Conservation (phyloP, 306 rosid genomes). For the Vigna reflexopilosa region DNA sequence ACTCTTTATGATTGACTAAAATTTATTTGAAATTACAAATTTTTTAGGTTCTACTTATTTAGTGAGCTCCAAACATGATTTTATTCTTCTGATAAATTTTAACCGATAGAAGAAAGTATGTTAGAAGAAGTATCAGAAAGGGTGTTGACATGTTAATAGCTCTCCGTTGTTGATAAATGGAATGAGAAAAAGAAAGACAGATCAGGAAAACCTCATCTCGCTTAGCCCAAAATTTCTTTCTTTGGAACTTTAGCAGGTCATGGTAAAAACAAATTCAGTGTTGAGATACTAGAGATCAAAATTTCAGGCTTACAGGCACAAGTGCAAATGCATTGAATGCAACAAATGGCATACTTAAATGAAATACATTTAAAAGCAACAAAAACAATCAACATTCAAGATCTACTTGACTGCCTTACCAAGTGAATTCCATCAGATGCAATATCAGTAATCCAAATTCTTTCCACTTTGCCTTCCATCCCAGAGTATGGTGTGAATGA, state of each 20-base stretch:
- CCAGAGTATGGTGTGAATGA: conserved; percentile 84
- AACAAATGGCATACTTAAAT: conserved; percentile 29
- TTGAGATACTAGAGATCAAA: conserved; percentile 6
- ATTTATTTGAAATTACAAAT: background rate
- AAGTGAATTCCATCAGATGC: conserved; percentile 93
- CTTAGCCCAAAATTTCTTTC: background rate
- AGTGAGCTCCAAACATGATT: background rate
- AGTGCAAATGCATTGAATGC: conserved; percentile 8
- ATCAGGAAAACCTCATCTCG: background rate
- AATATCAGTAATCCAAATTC: conserved; percentile 95
- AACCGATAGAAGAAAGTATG: background rate
- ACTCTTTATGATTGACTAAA: too few species aligned
- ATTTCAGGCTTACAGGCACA: conserved; percentile 27
- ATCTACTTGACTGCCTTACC: conserved; percentile 58
- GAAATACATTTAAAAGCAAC: conserved; percentile 16
- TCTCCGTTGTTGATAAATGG: background rate
- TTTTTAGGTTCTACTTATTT: background rate
- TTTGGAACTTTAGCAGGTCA: conserved; percentile 11
- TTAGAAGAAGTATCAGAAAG: background rate
- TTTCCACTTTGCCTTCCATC: conserved; percentile 91
- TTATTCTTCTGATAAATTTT: background rate
- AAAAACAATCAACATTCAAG: conserved; percentile 18
- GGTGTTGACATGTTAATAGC: background rate
- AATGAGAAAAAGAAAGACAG: background rate
- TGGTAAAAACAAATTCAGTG: background rate